Evolutionary conservation across 805 yeast genomes (phyloP).

Genomic region (Ogataea zsoltii): DNA sequence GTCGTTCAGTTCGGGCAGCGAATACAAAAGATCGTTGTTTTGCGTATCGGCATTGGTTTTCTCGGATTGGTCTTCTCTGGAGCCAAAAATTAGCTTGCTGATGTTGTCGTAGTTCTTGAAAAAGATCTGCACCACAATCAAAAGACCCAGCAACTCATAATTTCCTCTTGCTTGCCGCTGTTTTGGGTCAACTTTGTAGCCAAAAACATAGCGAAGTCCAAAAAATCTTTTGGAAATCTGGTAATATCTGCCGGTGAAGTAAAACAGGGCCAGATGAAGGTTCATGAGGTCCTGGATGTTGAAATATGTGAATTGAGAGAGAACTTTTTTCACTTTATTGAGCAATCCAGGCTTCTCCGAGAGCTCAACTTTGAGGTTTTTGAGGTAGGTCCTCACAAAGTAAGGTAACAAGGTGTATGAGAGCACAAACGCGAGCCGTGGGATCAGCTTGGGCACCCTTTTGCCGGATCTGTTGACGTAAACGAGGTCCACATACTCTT

Average conservation of each 20-base stretch:
- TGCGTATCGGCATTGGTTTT: slow-evolving; percentile 7
- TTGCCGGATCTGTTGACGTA: slow-evolving; percentile 59
- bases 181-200: slow-evolving; percentile 54
- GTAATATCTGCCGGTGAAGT: slow-evolving; percentile 81
- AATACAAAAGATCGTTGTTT: slow-evolving; percentile 17
- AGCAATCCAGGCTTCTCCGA: slow-evolving; percentile 16
- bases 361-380: slow-evolving; percentile 15
- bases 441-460: slow-evolving; percentile 42
- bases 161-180: slow-evolving; percentile 49
- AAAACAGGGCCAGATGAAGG: slow-evolving; percentile 77
- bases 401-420: slow-evolving; percentile 68
- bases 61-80: background rate
- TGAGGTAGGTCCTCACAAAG: slow-evolving; percentile 34
- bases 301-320: slow-evolving; percentile 40
- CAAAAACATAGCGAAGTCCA: slow-evolving; percentile 78
- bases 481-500: slow-evolving; percentile 84
- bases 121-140: slow-evolving; percentile 54
- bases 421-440: slow-evolving; percentile 58
- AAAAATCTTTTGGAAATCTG: slow-evolving; percentile 72
- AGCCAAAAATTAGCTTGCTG: slow-evolving; percentile 13
- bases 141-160: slow-evolving; percentile 72
- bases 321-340: slow-evolving; percentile 9
- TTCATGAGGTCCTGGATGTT: slow-evolving; percentile 56
- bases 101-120: slow-evolving; percentile 44
- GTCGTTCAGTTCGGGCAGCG: slow-evolving; percentile 17